Conservation (phyloP, 805 yeast species). For the Ascoidea rubescens region DNA sequence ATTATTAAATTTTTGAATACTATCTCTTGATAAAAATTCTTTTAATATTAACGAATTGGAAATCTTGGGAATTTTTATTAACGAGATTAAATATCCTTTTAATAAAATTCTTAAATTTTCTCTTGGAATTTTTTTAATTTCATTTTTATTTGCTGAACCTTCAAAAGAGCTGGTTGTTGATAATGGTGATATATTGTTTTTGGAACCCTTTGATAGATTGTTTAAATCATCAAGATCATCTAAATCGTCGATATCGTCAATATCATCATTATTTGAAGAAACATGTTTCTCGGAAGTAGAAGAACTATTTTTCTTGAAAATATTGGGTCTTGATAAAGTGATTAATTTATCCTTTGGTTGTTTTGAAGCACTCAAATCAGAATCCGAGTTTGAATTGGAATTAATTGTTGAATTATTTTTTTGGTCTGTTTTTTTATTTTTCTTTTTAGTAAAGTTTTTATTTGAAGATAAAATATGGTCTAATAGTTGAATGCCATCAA, state of each 20-base stretch:
- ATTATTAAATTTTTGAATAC: background rate
- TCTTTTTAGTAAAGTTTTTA: background rate
- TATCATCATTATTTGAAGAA: too few relatives aligned
- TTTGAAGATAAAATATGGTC: background rate
- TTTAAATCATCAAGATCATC: too few relatives aligned
- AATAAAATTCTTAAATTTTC: conserved; percentile 71
- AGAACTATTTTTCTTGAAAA: too few relatives aligned
- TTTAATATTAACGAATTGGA: conserved; percentile 70
- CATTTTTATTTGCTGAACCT: too few relatives aligned
- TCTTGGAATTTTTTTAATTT: conserved; percentile 29
- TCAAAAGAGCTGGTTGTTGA: too few relatives aligned
- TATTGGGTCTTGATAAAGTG: background rate
- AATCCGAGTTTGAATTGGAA: background rate
- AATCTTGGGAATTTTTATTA: conserved; percentile 40
- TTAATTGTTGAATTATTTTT: too few relatives aligned
- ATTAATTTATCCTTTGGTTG: background rate
- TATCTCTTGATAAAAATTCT: conserved; percentile 33
- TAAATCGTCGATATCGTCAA: too few relatives aligned
- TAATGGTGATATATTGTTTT: too few relatives aligned
- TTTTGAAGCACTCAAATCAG: background rate
- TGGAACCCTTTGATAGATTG: too few relatives aligned
- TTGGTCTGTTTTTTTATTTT: too few relatives aligned
- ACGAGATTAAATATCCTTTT: conserved; percentile 50
- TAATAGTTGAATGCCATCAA: background rate
- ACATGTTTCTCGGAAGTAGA: too few relatives aligned